phyloP scores from a whole-genome alignment of 2,329 filamentous ascomycete genomes.

The Hymenoscyphus scutula region DNA sequence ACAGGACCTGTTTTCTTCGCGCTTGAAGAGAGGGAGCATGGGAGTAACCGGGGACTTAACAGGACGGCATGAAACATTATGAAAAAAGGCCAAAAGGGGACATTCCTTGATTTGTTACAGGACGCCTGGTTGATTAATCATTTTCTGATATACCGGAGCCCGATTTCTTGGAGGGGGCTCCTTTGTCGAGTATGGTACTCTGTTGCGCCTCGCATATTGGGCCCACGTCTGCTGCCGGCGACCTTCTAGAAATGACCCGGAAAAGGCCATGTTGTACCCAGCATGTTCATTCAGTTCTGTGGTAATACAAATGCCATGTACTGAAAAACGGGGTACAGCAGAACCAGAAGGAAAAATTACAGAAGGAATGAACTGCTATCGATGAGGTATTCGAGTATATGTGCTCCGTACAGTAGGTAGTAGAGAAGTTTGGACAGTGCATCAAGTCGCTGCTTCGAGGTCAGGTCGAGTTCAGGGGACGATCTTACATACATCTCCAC shows the following conservation, averaged over 20 bases:
- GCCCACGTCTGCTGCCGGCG: conserved; percentile 17
- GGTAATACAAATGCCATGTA: background rate
- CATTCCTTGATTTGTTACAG: background rate
- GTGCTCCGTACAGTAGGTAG: too few species aligned
- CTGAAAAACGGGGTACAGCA: background rate
- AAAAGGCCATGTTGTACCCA: conserved; percentile 14
- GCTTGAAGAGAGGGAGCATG: conserved; percentile 9
- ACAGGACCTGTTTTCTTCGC: conserved; percentile 9
- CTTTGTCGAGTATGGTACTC: background rate
- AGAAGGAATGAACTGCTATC: background rate
- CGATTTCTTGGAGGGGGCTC: background rate
- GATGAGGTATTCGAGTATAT: background rate
- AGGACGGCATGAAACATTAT: background rate
- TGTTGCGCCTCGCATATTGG: conserved; percentile 17
- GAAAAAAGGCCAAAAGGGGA: background rate
- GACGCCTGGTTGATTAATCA: background rate
- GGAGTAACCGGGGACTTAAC: background rate
- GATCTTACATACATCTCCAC: background rate
- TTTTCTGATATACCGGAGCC: background rate
- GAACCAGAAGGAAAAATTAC: background rate
- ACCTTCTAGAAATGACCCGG: conserved; percentile 18
- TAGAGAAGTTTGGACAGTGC: background rate
- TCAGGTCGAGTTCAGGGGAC: background rate
- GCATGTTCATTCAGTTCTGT: conserved; percentile 11
- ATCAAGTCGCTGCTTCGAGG: background rate